A percentile compares a stretch with the other conserved stretches of the same genome.
Evolutionary conservation across 2,329 filamentous ascomycete species (phyloP).

Genomic region (Fusarium continuum): DNA sequence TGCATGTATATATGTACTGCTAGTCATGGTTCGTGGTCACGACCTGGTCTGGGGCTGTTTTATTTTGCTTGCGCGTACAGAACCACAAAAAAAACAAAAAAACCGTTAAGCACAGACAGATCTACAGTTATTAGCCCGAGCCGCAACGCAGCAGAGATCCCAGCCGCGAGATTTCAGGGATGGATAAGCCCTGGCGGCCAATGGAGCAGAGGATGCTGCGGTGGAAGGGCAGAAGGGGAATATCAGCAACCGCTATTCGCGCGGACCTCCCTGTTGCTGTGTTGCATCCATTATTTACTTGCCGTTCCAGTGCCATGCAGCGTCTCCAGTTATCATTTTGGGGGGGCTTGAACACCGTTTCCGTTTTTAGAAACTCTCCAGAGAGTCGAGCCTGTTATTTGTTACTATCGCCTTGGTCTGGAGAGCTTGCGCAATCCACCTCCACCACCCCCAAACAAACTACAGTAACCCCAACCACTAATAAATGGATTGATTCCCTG

Average conservation of each 20-base stretch:
- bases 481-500: neutral
- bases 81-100: conserved; percentile 25
- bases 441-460: conserved; percentile 28
- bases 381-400: conserved; percentile 2
- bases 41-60: conserved; percentile 22
- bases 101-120: too few species aligned
- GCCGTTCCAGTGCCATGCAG: too few species aligned
- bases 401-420: conserved; percentile 13
- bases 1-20: too few species aligned
- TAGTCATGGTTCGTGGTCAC: too few species aligned
- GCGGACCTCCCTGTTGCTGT: neutral
- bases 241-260: conserved; percentile 16
- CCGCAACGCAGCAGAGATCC: conserved; percentile 25
- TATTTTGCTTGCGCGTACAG: conserved; percentile 32
- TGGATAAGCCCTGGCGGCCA: neutral
- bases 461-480: conserved; percentile 6
- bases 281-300: too few species aligned
- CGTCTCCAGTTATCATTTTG: conserved; percentile 7
- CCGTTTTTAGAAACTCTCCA: conserved; percentile 23
- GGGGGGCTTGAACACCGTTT: neutral
- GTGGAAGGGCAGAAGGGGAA: neutral
- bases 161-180: conserved; percentile 3
- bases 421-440: conserved; percentile 33
- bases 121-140: conserved; percentile 29
- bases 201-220: neutral